Conservation (phyloP, 257 asterid species). For the Nicotiana knightiana region DNA sequence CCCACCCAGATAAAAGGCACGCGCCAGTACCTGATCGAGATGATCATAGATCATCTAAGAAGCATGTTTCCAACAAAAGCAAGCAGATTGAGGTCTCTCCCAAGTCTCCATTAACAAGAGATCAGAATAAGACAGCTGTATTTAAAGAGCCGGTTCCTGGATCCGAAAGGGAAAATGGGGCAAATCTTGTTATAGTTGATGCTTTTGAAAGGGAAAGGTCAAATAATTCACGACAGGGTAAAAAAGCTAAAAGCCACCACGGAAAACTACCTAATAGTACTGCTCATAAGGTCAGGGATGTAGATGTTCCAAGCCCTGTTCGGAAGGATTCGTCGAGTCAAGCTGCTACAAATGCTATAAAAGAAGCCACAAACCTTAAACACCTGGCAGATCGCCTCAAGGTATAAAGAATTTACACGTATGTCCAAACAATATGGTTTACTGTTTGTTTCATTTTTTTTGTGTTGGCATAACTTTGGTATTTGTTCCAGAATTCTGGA, state of each 20-base stretch:
- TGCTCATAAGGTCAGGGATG: conserved; percentile 48
- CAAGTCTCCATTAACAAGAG: conserved; percentile 56
- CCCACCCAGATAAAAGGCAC: conserved; percentile 44
- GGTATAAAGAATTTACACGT: conserved; percentile 34
- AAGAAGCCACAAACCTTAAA: conserved; percentile 95
- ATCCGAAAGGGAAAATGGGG: conserved; percentile 55
- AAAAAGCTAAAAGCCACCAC: conserved; percentile 48
- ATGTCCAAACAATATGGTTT: background rate
- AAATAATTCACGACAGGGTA: conserved; percentile 44
- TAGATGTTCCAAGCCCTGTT: conserved; percentile 68
- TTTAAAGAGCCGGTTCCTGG: conserved; percentile 39
- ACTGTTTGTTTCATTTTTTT: conserved; percentile 13
- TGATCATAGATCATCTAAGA: conserved; percentile 46
- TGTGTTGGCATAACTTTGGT: conserved; percentile 14
- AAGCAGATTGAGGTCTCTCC: conserved; percentile 51
- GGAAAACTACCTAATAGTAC: conserved; percentile 38
- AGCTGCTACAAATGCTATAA: conserved; percentile 75
- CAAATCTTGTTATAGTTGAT: conserved; percentile 21
- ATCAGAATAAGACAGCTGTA: conserved; percentile 38
- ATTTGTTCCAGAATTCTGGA: conserved; percentile 62
- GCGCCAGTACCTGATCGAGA: conserved; percentile 34
- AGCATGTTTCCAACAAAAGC: conserved; percentile 22
- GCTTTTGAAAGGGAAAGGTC: conserved; percentile 39
- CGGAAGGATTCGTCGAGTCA: conserved; percentile 85
- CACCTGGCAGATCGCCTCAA: conserved; percentile 92